Percentiles rank a stretch among this genome's conserved stretches.
Conservation (phyloP, 768 basidiomycete genomes). For the Favolaschia claudopus region DNA sequence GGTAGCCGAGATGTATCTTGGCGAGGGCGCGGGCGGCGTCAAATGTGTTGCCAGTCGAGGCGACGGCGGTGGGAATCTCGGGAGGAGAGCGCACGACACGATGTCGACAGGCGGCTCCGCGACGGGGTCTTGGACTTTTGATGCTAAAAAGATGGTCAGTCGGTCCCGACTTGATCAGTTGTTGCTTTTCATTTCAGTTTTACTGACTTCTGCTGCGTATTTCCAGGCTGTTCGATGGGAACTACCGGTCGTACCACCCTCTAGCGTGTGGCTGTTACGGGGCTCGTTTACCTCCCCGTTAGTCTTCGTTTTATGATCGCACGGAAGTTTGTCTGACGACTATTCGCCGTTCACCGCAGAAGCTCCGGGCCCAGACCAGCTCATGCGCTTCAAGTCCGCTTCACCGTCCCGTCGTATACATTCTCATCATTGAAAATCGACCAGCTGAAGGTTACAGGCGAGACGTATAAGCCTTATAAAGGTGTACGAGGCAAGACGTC, state of each 20-base stretch:
- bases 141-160: slow-evolving; percentile 67
- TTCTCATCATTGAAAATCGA: slow-evolving; percentile 87
- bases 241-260: slow-evolving; percentile 70
- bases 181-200: slow-evolving; percentile 6
- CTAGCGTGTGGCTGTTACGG: slow-evolving; percentile 73
- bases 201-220: not conserved
- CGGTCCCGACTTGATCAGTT: not conserved
- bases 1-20: slow-evolving; percentile 76
- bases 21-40: slow-evolving; percentile 74
- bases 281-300: slow-evolving; percentile 79
- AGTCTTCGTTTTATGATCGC: slow-evolving; percentile 33
- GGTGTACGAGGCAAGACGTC: slow-evolving; percentile 76
- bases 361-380: slow-evolving; percentile 65
- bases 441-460: slow-evolving; percentile 80
- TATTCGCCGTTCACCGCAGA: slow-evolving; percentile 33
- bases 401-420: slow-evolving; percentile 73
- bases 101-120: slow-evolving; percentile 34
- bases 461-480: slow-evolving; percentile 91
- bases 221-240: slow-evolving; percentile 82
- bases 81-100: slow-evolving; percentile 41
- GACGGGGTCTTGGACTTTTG: slow-evolving; percentile 83
- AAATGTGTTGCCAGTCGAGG: slow-evolving; percentile 74
- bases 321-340: not conserved
- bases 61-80: slow-evolving; percentile 50
- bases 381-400: slow-evolving; percentile 75